Percentiles rank a stretch among this genome's conserved stretches.
Evolutionary conservation across 495 filamentous ascomycete species (phyloP).

Genomic region (Monascus purpureus): DNA sequence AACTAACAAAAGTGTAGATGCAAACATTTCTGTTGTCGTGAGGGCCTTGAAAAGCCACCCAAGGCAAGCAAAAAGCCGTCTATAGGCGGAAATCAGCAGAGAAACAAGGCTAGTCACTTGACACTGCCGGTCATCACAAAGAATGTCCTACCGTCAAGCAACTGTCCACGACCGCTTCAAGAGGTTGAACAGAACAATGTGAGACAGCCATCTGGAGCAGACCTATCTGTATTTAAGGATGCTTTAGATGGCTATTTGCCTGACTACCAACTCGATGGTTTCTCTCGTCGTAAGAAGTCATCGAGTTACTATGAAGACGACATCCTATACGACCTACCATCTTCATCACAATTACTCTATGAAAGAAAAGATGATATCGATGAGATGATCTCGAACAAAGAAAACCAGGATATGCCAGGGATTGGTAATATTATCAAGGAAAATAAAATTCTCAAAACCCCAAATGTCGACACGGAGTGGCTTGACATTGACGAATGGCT

Average conservation of each 20-base stretch:
- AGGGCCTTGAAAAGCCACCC: constrained; percentile 68
- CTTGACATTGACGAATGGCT: neutral
- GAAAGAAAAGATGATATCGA: constrained; percentile 2
- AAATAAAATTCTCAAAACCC: neutral
- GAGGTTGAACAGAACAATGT: too few species aligned
- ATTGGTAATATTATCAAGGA: too few species aligned
- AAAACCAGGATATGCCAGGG: too few species aligned
- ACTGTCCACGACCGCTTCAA: too few species aligned
- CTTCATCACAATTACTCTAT: constrained; percentile 18
- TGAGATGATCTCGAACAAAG: too few species aligned
- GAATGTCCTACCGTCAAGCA: too few species aligned
- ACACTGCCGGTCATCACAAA: constrained; percentile 17
- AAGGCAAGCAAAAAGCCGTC: constrained; percentile 35
- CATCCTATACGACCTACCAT: constrained; percentile 27
- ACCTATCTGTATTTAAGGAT: too few species aligned
- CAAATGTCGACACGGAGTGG: neutral
- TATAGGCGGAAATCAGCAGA: constrained; percentile 5
- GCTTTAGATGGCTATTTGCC: too few species aligned
- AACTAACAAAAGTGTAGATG: constrained; percentile 33
- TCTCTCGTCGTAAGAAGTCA: neutral
- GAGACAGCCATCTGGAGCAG: too few species aligned
- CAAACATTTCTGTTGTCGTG: constrained; percentile 79
- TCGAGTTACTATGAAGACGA: constrained; percentile 24
- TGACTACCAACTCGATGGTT: too few species aligned
- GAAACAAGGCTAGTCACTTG: constrained; percentile 15